phyloP scores from a whole-genome alignment of 768 basidiomycete species.

The Neoboletus brunneissimus region DNA sequence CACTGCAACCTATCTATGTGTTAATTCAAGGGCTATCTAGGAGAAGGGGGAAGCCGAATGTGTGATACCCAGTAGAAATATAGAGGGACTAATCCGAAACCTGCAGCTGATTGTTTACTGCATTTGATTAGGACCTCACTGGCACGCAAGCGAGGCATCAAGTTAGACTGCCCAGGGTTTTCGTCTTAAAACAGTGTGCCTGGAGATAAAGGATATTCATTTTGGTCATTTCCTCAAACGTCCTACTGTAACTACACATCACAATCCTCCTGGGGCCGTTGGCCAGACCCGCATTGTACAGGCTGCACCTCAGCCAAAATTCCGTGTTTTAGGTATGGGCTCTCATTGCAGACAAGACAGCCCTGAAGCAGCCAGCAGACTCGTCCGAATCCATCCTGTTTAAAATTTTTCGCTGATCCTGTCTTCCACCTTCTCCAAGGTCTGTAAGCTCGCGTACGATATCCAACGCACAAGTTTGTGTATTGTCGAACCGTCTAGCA shows the following conservation, averaged over 20 bases:
- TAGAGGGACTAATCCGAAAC: not conserved
- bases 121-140: not conserved
- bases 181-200: not conserved
- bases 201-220: not conserved
- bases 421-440: too few relatives aligned
- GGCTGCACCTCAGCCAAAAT: not conserved
- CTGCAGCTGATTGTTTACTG: not conserved
- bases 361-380: not conserved
- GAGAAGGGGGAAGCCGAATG: not conserved
- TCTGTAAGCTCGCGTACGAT: not conserved
- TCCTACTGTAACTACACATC: not conserved
- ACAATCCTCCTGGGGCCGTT: not conserved
- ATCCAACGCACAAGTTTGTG: not conserved
- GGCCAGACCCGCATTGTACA: too few relatives aligned
- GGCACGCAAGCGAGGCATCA: not conserved
- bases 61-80: not conserved
- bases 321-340: not conserved
- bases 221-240: not conserved
- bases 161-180: not conserved
- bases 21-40: not conserved
- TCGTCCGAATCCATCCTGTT: slow-evolving; percentile 18
- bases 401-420: not conserved
- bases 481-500: not conserved
- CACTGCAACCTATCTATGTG: not conserved
- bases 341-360: not conserved